phyloP scores from a whole-genome alignment of 176 grass and related monocot genomes.

The Zoysia pacifica region DNA sequence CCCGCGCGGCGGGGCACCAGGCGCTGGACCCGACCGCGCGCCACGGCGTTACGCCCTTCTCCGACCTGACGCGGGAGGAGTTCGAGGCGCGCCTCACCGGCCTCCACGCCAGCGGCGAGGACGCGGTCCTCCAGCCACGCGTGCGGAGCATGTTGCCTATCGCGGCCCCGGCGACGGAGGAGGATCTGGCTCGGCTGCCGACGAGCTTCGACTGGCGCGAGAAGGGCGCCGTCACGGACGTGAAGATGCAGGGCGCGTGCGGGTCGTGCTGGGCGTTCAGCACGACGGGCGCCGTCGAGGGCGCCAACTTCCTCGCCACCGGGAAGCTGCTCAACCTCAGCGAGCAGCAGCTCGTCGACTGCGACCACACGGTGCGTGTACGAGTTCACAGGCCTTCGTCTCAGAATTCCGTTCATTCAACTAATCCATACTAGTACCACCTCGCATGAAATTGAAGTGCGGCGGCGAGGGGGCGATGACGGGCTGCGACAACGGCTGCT shows the following conservation, averaged over 20 bases:
- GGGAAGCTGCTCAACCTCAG: slow-evolving; percentile 63
- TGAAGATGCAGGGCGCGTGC: slow-evolving; percentile 86
- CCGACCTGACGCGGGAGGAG: slow-evolving; percentile 79
- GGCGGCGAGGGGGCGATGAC: slow-evolving; percentile 52
- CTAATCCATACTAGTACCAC: too few species aligned
- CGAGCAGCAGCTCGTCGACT: slow-evolving; percentile 75
- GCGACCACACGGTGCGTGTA: slow-evolving; percentile 57
- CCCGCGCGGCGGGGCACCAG: slow-evolving; percentile 76
- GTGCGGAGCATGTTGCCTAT: not conserved
- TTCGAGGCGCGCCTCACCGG: slow-evolving; percentile 69
- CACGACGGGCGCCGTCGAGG: slow-evolving; percentile 62
- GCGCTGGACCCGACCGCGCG: slow-evolving; percentile 66
- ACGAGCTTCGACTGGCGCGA: slow-evolving; percentile 86
- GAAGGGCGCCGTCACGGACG: slow-evolving; percentile 65
- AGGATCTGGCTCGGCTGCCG: slow-evolving; percentile 56
- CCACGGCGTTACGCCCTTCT: slow-evolving; percentile 86
- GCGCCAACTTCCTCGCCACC: slow-evolving; percentile 59
- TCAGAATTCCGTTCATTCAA: too few species aligned
- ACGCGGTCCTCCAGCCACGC: not conserved
- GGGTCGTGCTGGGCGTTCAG: slow-evolving; percentile 75
- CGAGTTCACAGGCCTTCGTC: too few species aligned
- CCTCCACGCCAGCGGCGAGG: slow-evolving; percentile 16
- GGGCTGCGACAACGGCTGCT: slow-evolving; percentile 79
- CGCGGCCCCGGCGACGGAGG: slow-evolving; percentile 23
- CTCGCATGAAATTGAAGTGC: slow-evolving; percentile 35